A percentile compares a stretch with the other conserved stretches of the same genome.
phyloP scores from a whole-genome alignment of 768 basidiomycete genomes.

The Grammothele lineata region DNA sequence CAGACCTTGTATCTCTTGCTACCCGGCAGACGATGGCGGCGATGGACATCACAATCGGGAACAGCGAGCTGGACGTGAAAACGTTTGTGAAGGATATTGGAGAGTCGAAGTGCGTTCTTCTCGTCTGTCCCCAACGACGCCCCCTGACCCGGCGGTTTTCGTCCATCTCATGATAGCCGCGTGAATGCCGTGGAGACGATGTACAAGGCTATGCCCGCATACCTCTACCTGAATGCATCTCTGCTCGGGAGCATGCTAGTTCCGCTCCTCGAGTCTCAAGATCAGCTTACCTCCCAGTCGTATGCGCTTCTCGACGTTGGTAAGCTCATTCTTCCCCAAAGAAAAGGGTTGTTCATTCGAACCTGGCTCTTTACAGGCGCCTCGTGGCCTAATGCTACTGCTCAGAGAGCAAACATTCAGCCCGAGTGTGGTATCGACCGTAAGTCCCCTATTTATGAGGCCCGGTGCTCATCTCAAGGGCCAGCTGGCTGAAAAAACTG shows the following conservation, averaged over 20 bases:
- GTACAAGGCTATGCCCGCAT: slow-evolving; percentile 25
- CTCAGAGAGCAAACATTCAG: background rate
- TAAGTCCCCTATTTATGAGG: slow-evolving; percentile 41
- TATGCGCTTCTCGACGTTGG: slow-evolving; percentile 25
- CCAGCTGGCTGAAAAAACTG: background rate
- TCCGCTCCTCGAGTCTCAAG: slow-evolving; percentile 24
- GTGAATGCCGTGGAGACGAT: slow-evolving; percentile 29
- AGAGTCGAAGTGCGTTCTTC: background rate
- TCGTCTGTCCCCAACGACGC: background rate
- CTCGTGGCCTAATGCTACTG: background rate
- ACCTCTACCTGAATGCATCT: slow-evolving; percentile 26
- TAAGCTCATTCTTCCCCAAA: background rate
- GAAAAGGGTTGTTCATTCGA: background rate
- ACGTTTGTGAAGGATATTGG: background rate
- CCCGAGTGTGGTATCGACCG: slow-evolving; percentile 2
- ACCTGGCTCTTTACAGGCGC: slow-evolving; percentile 3
- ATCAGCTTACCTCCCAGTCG: slow-evolving; percentile 9
- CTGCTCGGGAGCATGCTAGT: slow-evolving; percentile 19
- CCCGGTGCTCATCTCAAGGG: slow-evolving; percentile 45
- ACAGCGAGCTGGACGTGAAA: slow-evolving; percentile 6
- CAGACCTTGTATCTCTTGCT: slow-evolving; percentile 20
- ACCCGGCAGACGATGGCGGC: slow-evolving; percentile 22
- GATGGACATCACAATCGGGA: slow-evolving; percentile 22
- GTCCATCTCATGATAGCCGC: slow-evolving; percentile 7
- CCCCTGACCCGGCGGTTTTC: too few relatives aligned